These are phyloP conservation scores for Fusarium phyllophilum DNA, from an alignment of 2,329 filamentous ascomycete species.

Conservation along the genomic window DNA sequence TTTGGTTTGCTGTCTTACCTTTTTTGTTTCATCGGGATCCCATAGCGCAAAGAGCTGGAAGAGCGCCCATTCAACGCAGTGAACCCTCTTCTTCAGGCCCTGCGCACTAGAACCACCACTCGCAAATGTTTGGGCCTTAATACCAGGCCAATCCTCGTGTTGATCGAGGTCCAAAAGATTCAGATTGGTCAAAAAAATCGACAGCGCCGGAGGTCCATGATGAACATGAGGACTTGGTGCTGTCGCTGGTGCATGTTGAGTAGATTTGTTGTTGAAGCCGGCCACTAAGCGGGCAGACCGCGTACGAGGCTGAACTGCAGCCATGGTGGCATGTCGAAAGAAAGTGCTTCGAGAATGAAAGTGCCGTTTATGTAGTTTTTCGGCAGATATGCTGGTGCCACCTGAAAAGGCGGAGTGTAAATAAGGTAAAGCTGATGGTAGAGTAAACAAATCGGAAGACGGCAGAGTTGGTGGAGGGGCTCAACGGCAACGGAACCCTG, in stretches of 20 bases:
- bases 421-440: slow-evolving; percentile 34
- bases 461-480: slow-evolving; percentile 10
- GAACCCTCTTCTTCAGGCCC: slow-evolving; percentile 84
- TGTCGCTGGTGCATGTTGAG: slow-evolving; percentile 9
- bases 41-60: slow-evolving; percentile 87
- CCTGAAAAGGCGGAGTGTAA: slow-evolving; percentile 37
- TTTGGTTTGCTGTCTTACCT: slow-evolving; percentile 59
- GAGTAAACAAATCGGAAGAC: slow-evolving; percentile 36
- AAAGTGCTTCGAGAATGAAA: too few relatives aligned
- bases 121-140: slow-evolving; percentile 76
- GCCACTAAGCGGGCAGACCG: slow-evolving; percentile 44
- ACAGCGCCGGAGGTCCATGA: slow-evolving; percentile 43
- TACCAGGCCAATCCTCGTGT: slow-evolving; percentile 81
- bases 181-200: slow-evolving; percentile 80
- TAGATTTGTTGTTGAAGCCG: slow-evolving; percentile 37
- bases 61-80: slow-evolving; percentile 89
- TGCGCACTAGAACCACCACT: slow-evolving; percentile 68
- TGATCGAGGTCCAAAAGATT: slow-evolving; percentile 83
- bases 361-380: slow-evolving; percentile 21
- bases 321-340: slow-evolving; percentile 39
- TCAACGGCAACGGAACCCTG: background rate
- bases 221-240: slow-evolving; percentile 4
- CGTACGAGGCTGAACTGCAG: slow-evolving; percentile 41
- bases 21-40: slow-evolving; percentile 79
- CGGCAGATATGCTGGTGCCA: slow-evolving; percentile 18